A percentile compares a stretch with the other conserved stretches of the same genome.
These are phyloP conservation scores for Tilletia walkeri DNA, from an alignment of 1,284 basidiomycete species.

Conservation along the genomic window DNA sequence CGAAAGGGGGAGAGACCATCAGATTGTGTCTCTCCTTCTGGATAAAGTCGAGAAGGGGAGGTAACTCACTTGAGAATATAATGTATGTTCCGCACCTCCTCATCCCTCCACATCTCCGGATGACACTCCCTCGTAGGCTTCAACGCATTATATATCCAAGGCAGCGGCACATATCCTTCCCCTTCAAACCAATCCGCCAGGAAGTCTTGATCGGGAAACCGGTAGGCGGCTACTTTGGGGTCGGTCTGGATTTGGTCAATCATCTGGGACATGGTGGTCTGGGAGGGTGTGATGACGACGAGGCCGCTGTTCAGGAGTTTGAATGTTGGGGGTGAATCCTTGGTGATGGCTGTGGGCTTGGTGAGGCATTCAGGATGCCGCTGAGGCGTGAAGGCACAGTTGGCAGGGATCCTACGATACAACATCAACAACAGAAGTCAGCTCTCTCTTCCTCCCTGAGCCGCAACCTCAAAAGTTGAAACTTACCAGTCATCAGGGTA, in stretches of 20 bases:
- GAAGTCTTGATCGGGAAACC: constrained; percentile 90
- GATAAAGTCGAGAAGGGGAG: background rate
- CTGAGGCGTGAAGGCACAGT: constrained; percentile 75
- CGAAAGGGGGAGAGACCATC: no score
- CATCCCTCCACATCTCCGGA: constrained; percentile 70
- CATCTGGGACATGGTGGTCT: constrained; percentile 63
- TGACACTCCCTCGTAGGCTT: constrained; percentile 74
- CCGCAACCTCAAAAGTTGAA: background rate
- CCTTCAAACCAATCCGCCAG: constrained; percentile 72
- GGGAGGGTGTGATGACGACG: constrained; percentile 73
- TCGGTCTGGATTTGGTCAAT: constrained; percentile 68
- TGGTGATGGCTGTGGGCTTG: constrained; percentile 59
- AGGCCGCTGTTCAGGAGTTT: constrained; percentile 82
- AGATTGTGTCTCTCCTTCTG: no score
- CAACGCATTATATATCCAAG: constrained; percentile 82
- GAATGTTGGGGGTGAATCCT: constrained; percentile 68
- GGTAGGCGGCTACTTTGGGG: constrained; percentile 68
- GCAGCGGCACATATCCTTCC: constrained; percentile 67
- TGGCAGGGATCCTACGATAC: constrained; percentile 72
- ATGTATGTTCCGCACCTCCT: constrained; percentile 62
- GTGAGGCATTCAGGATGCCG: constrained; percentile 57
- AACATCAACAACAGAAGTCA: background rate
- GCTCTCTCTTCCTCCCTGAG: background rate
- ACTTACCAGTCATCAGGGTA: constrained; percentile 86
- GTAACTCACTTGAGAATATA: constrained; percentile 40